Conservation (phyloP, 306 rosid genomes). For the Herpetospermum pedunculosum region DNA sequence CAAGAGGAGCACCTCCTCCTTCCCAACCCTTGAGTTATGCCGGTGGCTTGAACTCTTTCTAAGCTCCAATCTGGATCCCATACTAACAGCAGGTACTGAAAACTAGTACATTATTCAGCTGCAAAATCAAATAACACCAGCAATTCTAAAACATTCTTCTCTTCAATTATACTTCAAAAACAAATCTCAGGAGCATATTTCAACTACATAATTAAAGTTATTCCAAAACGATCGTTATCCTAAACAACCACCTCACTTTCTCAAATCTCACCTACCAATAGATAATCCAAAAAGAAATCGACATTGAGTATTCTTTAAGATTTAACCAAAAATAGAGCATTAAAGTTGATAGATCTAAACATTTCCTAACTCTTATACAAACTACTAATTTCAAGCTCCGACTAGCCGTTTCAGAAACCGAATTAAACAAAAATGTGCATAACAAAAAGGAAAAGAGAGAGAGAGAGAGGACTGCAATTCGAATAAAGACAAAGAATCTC, state of each 20-base stretch:
- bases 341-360: constrained; percentile 4
- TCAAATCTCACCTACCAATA: not conserved
- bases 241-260: not conserved
- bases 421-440: not conserved
- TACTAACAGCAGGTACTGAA: constrained; percentile 28
- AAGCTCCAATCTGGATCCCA: constrained; percentile 37
- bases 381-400: constrained; percentile 1
- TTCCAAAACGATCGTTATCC: not conserved
- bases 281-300: not conserved
- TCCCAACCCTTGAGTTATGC: constrained; percentile 24
- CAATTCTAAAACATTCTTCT: constrained; percentile 13
- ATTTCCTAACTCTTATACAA: not conserved
- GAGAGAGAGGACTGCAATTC: not conserved
- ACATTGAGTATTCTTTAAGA: not conserved
- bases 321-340: not conserved
- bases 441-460: not conserved
- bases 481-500: not conserved
- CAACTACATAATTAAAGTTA: not conserved
- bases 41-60: constrained; percentile 31
- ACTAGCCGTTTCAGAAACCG: not conserved
- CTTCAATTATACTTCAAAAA: not conserved
- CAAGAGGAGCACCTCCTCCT: constrained; percentile 21
- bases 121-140: constrained; percentile 21
- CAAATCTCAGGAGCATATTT: not conserved
- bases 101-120: constrained; percentile 9